phyloP scores from a whole-genome alignment of 2,329 filamentous ascomycete species.

The Nigrospora oryzae region DNA sequence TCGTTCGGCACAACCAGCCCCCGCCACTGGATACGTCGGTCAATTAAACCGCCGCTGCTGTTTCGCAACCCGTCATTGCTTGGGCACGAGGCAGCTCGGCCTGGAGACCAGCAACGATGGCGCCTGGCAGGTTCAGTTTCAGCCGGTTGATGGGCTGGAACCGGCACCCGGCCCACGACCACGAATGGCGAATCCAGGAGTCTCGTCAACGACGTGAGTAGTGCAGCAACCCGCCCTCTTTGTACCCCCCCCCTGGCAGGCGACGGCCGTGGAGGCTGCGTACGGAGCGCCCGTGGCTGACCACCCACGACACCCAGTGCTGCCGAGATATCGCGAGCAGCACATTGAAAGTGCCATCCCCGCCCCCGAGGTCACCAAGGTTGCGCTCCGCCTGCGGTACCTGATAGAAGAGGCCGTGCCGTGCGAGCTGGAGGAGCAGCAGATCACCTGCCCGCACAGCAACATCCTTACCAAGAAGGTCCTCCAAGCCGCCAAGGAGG shows the following conservation, averaged over 20 bases:
- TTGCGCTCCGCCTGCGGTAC: constrained; percentile 83
- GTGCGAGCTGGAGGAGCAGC: constrained; percentile 73
- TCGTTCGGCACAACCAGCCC: too few species aligned
- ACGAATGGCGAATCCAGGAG: constrained; percentile 29
- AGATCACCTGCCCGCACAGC: constrained; percentile 74
- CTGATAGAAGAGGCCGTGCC: constrained; percentile 84
- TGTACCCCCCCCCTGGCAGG: too few species aligned
- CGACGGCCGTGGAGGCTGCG: too few species aligned
- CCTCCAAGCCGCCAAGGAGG: constrained; percentile 70
- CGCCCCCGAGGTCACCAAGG: constrained; percentile 74
- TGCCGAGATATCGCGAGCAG: constrained; percentile 54
- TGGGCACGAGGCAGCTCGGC: too few species aligned
- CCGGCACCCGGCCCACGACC: constrained; percentile 19
- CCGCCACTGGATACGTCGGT: too few species aligned
- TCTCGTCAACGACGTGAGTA: constrained; percentile 35
- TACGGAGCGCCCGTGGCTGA: neutral
- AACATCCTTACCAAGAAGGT: constrained; percentile 76
- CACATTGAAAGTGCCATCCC: constrained; percentile 59
- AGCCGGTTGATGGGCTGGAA: constrained; percentile 24
- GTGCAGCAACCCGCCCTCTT: too few species aligned
- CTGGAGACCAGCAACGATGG: neutral
- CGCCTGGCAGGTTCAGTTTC: neutral
- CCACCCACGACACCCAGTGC: constrained; percentile 37
- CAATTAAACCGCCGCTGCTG: too few species aligned
- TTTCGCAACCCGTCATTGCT: too few species aligned